Conservation (phyloP, 1,284 basidiomycete species). For the Inonotus obliquus region DNA sequence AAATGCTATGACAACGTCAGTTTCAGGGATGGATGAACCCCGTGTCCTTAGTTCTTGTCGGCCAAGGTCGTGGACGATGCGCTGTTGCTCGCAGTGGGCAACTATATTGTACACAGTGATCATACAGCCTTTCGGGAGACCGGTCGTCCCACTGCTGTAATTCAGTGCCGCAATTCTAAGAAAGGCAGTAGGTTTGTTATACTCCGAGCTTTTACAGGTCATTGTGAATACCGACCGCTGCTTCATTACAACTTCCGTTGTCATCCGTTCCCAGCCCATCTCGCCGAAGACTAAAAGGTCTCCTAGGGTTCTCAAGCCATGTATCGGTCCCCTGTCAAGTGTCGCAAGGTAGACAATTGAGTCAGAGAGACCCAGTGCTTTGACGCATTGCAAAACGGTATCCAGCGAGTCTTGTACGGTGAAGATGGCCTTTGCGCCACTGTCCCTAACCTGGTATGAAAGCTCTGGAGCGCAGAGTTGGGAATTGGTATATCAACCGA, state of each 20-base stretch:
- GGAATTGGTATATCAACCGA: background rate
- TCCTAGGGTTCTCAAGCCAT: conserved; percentile 11
- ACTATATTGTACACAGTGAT: conserved; percentile 33
- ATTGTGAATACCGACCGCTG: conserved; percentile 9
- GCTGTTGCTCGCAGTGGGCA: conserved; percentile 15
- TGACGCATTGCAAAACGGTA: conserved; percentile 10
- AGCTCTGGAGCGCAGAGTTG: conserved; percentile 8
- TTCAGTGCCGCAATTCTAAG: conserved; percentile 26
- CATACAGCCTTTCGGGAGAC: conserved; percentile 22
- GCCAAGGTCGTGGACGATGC: conserved; percentile 13
- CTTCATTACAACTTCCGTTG: background rate
- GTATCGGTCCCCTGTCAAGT: conserved; percentile 5
- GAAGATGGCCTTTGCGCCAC: conserved; percentile 19
- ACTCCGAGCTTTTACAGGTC: background rate
- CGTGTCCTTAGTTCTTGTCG: conserved; percentile 2
- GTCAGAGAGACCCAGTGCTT: conserved; percentile 12
- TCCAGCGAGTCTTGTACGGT: conserved; percentile 11
- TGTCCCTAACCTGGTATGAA: conserved; percentile 18
- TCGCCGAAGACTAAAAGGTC: conserved; percentile 19
- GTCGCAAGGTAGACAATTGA: conserved; percentile 11
- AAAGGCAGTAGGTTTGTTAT: background rate
- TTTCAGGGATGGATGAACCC: conserved; percentile 12
- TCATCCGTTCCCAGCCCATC: conserved; percentile 17
- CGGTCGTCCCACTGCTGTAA: conserved; percentile 34
- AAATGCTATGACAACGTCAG: conserved; percentile 16